Conservation (phyloP, 208 protist species). For the Porcisia deanei region DNA sequence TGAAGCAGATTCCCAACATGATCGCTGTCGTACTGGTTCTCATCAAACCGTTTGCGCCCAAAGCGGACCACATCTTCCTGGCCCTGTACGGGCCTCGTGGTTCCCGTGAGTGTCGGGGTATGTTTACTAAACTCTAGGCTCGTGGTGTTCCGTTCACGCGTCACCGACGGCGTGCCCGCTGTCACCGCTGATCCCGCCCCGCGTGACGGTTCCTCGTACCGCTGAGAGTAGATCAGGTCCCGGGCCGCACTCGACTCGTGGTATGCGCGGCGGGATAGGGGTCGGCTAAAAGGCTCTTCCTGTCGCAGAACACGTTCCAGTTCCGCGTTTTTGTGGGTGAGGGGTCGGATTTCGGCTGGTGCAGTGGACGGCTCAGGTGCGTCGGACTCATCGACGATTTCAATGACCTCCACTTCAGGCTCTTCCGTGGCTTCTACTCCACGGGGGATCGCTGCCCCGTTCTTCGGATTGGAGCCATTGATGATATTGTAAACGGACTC, state of each 20-base stretch:
- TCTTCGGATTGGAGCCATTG: background rate
- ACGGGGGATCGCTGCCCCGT: background rate
- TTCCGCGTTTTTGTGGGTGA: conserved; percentile 42
- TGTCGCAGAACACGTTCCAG: conserved; percentile 54
- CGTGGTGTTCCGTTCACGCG: background rate
- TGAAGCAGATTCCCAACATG: conserved; percentile 37
- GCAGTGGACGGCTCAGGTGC: background rate
- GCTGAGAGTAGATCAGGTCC: conserved; percentile 71
- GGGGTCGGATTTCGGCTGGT: conserved; percentile 10
- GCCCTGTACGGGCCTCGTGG: background rate
- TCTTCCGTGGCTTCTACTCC: conserved; percentile 13
- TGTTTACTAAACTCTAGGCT: background rate
- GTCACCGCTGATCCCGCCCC: conserved; percentile 2
- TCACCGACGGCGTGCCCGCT: background rate
- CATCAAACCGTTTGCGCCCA: conserved; percentile 50
- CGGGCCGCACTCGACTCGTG: conserved; percentile 60
- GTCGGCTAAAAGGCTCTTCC: conserved; percentile 68
- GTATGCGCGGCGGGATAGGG: conserved; percentile 50
- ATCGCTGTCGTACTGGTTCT: conserved; percentile 30
- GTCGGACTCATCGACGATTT: conserved; percentile 30
- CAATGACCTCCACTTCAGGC: conserved; percentile 60
- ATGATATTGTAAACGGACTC: conserved; percentile 57
- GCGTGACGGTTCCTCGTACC: conserved; percentile 19
- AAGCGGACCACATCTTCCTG: conserved; percentile 25
- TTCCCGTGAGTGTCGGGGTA: background rate